Percentiles rank a stretch among this genome's conserved stretches.
These are phyloP conservation scores for Onygenales sp. DNA, from an alignment of 2,329 filamentous ascomycete species.

Conservation along the genomic window DNA sequence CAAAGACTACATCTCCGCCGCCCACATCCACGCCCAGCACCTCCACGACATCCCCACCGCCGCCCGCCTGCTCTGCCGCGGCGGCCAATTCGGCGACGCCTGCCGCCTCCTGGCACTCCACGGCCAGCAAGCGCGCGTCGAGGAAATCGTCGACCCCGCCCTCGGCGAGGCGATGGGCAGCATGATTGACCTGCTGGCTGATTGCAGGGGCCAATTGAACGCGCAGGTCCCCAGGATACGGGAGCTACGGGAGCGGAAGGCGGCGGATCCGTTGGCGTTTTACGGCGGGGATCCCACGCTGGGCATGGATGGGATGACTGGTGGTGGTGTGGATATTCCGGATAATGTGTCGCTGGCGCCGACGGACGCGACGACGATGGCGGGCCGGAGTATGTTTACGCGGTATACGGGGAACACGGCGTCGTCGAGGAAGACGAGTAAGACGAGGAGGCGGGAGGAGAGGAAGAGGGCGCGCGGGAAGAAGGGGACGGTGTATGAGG, in stretches of 20 bases:
- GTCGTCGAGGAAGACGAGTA: constrained; percentile 65
- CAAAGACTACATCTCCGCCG: constrained; percentile 74
- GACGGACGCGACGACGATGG: constrained; percentile 67
- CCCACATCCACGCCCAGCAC: constrained; percentile 72
- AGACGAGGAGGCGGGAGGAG: constrained; percentile 83
- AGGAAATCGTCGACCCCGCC: constrained; percentile 61
- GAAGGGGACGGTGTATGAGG: constrained; percentile 95
- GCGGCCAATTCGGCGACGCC: constrained; percentile 81
- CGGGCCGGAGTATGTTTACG: constrained; percentile 79
- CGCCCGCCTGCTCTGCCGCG: constrained; percentile 72
- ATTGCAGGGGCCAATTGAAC: constrained; percentile 76
- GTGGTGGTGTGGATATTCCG: constrained; percentile 57
- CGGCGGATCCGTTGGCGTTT: constrained; percentile 77
- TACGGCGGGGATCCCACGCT: constrained; percentile 65
- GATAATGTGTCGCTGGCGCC: constrained; percentile 90
- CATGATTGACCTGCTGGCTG: constrained; percentile 83
- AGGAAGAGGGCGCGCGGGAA: constrained; percentile 89
- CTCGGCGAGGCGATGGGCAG: constrained; percentile 71
- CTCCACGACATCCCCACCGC: constrained; percentile 62
- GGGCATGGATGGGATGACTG: constrained; percentile 41
- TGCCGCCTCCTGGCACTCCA: constrained; percentile 62
- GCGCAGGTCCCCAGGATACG: constrained; percentile 78
- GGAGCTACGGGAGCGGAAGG: constrained; percentile 72
- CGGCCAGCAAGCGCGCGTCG: constrained; percentile 53
- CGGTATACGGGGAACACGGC: constrained; percentile 67